phyloP scores from a whole-genome alignment of 768 basidiomycete species.

The Rhizopogon salebrosus region DNA sequence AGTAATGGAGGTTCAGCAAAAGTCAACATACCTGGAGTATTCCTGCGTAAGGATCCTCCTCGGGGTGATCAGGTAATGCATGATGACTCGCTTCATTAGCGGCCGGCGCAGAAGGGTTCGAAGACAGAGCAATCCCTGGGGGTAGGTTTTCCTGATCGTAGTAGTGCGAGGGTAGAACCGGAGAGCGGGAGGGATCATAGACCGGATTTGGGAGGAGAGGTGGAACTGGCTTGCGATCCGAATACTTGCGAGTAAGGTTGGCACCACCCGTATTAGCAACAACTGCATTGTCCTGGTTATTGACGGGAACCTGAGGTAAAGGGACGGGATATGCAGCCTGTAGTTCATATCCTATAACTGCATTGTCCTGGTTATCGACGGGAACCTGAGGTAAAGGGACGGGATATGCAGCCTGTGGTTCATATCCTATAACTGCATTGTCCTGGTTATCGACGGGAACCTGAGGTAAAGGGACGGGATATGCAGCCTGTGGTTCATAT shows the following conservation, averaged over 20 bases:
- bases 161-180: slow-evolving; percentile 18
- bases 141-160: slow-evolving; percentile 4
- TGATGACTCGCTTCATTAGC: background rate
- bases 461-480: slow-evolving; percentile 3
- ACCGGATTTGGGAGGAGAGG: slow-evolving; percentile 17
- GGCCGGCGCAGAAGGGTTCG: background rate
- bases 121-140: background rate
- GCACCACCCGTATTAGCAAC: slow-evolving; percentile 19
- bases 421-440: slow-evolving; percentile 2
- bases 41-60: slow-evolving; percentile 3
- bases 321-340: slow-evolving; percentile 6
- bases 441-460: slow-evolving; percentile 9
- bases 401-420: slow-evolving; percentile 14
- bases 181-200: slow-evolving; percentile 18
- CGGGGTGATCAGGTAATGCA: slow-evolving; percentile 4
- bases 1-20: background rate
- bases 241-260: slow-evolving; percentile 29
- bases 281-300: slow-evolving; percentile 3
- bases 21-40: slow-evolving; percentile 7
- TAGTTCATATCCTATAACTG: slow-evolving; percentile 13
- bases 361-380: slow-evolving; percentile 4
- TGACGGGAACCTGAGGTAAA: slow-evolving; percentile 8
- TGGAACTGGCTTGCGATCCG: slow-evolving; percentile 29
- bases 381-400: slow-evolving; percentile 8
- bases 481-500: slow-evolving; percentile 15